A percentile compares a stretch with the other conserved stretches of the same genome.
Evolutionary conservation across 257 asterid genomes (phyloP).

Genomic region (Ligustrum vulgare): DNA sequence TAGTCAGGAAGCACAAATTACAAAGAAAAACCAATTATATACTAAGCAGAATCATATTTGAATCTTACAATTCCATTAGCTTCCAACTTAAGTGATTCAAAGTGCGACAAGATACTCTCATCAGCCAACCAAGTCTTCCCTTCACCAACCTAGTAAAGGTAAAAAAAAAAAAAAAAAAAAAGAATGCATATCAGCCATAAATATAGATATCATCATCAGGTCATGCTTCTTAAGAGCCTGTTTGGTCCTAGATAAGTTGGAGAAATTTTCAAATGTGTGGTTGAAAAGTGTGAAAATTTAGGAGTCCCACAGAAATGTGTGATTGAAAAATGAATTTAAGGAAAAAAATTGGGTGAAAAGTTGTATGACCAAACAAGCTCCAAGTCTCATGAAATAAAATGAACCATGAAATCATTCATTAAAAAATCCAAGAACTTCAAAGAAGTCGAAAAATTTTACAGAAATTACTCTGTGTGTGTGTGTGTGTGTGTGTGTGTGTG

Average conservation of each 20-base stretch:
- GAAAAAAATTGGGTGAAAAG: too few species aligned
- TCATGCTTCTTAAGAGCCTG: background rate
- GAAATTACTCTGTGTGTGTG: too few species aligned
- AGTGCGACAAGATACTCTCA: slow-evolving; percentile 67
- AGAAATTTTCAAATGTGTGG: too few species aligned
- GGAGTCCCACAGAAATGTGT: too few species aligned
- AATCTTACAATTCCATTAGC: slow-evolving; percentile 73
- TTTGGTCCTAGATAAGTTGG: too few species aligned
- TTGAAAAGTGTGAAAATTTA: too few species aligned
- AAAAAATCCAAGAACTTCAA: background rate
- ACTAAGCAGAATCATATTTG: slow-evolving; percentile 7
- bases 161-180: slow-evolving; percentile 20
- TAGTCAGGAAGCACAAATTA: slow-evolving; percentile 18
- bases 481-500: too few species aligned
- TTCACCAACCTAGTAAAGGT: slow-evolving; percentile 57
- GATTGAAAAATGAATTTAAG: too few species aligned
- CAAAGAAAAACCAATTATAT: background rate
- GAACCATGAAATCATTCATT: slow-evolving; percentile 6
- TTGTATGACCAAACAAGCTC: too few species aligned
- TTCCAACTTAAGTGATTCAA: slow-evolving; percentile 76
- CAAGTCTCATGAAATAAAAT: background rate
- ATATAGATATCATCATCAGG: slow-evolving; percentile 24
- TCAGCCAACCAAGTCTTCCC: slow-evolving; percentile 86
- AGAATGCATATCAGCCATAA: slow-evolving; percentile 20
- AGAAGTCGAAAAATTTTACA: background rate